Percentiles rank a stretch among this genome's conserved stretches.
Evolutionary conservation across 148 eudicot species (phyloP).

Genomic region (Salicornia ramosissima): DNA sequence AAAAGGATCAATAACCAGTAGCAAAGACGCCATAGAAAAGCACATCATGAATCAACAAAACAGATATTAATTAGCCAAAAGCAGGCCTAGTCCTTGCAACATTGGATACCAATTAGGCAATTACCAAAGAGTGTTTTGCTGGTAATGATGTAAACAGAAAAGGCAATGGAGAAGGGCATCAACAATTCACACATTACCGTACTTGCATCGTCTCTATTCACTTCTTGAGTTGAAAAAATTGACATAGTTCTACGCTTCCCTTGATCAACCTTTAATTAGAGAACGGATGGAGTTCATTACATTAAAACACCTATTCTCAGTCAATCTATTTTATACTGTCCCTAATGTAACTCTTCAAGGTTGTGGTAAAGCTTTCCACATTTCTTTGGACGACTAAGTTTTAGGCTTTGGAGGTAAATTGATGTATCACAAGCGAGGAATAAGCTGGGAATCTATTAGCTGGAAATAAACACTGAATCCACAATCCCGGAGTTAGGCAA

Average conservation of each 20-base stretch:
- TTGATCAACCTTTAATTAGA: not conserved
- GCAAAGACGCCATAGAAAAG: constrained; percentile 3
- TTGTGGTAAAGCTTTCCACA: not conserved
- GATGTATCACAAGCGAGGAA: not conserved
- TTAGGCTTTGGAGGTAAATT: not conserved
- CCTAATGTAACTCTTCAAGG: not conserved
- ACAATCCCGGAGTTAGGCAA: not conserved
- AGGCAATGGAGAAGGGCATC: not conserved
- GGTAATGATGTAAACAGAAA: not conserved
- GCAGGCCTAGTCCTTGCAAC: not conserved
- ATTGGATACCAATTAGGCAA: not conserved
- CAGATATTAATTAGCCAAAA: not conserved
- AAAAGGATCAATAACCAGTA: constrained; percentile 15
- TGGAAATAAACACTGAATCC: not conserved
- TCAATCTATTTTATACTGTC: not conserved
- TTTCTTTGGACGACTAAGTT: not conserved
- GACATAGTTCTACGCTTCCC: not conserved
- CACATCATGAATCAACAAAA: not conserved
- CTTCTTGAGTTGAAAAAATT: not conserved
- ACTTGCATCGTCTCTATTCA: not conserved
- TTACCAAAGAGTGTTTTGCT: not conserved
- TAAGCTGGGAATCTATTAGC: not conserved
- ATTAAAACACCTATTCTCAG: not conserved
- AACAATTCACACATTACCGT: not conserved
- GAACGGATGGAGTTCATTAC: not conserved